Conservation (phyloP, 306 rosid genomes). For the Abrus pulchellus region DNA sequence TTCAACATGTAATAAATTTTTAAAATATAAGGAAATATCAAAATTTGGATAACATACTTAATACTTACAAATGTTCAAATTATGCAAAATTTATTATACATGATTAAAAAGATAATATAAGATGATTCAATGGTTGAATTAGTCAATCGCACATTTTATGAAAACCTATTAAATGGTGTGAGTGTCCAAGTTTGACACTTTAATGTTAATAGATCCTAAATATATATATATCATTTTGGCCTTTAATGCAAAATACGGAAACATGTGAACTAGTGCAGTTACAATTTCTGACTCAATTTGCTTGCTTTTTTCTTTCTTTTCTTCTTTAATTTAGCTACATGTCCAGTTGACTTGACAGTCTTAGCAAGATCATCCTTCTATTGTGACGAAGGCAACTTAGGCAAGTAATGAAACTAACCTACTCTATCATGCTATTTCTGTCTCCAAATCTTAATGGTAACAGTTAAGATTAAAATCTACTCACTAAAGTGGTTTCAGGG, state of each 20-base stretch:
- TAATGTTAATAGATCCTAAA: too few relatives aligned
- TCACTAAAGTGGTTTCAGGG: conserved; percentile 12
- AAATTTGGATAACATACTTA: too few relatives aligned
- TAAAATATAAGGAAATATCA: too few relatives aligned
- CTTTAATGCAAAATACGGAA: conserved; percentile 20
- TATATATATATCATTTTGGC: background rate
- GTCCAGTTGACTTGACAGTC: background rate
- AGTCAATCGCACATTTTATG: too few relatives aligned
- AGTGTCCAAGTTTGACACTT: too few relatives aligned
- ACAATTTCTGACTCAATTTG: background rate
- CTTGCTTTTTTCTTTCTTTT: conserved; percentile 10
- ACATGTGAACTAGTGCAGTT: conserved; percentile 7
- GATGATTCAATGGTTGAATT: too few relatives aligned
- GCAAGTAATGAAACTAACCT: background rate
- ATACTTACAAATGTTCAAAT: too few relatives aligned
- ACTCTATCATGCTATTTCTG: conserved; percentile 12
- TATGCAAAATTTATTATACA: too few relatives aligned
- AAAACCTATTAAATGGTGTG: too few relatives aligned
- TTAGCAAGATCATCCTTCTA: background rate
- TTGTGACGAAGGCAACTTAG: background rate
- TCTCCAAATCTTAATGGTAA: background rate
- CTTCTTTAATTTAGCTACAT: conserved; percentile 11
- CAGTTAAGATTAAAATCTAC: conserved; percentile 4
- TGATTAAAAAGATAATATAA: too few relatives aligned
- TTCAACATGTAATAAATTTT: too few relatives aligned